A percentile compares a stretch with the other conserved stretches of the same genome.
Conservation (phyloP, 257 asterid species). For the Solanum chiquidenum region DNA sequence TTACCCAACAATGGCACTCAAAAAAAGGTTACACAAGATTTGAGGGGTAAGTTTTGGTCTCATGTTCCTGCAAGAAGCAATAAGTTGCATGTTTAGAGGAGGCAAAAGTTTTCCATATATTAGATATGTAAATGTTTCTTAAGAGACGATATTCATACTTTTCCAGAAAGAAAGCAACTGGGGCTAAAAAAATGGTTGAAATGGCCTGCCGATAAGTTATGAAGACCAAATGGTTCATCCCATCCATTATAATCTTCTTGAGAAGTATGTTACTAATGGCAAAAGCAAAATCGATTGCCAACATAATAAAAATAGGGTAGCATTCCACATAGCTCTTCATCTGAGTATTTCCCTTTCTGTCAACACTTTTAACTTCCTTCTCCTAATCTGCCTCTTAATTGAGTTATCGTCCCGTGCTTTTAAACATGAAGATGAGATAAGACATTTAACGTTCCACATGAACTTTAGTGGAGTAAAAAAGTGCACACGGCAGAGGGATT, state of each 20-base stretch:
- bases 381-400: neutral
- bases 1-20: constrained; percentile 71
- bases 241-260: constrained; percentile 44
- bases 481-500: neutral
- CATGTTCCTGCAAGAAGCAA: constrained; percentile 39
- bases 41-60: constrained; percentile 58
- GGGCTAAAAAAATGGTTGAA: constrained; percentile 53
- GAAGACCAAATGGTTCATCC: constrained; percentile 57
- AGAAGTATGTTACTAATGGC: constrained; percentile 65
- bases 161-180: constrained; percentile 56
- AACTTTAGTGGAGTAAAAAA: neutral
- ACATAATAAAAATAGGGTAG: constrained; percentile 51
- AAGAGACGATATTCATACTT: constrained; percentile 20
- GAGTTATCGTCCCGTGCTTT: neutral
- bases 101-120: neutral
- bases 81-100: neutral
- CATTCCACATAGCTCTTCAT: constrained; percentile 37
- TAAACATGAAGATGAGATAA: neutral
- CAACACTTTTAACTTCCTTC: neutral
- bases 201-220: constrained; percentile 66
- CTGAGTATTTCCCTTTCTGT: neutral
- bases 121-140: neutral
- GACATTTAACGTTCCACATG: neutral
- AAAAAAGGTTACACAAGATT: constrained; percentile 39
- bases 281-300: constrained; percentile 45